These are phyloP conservation scores for Daldinia childiae DNA, from an alignment of 495 filamentous ascomycete genomes.

Conservation along the genomic window DNA sequence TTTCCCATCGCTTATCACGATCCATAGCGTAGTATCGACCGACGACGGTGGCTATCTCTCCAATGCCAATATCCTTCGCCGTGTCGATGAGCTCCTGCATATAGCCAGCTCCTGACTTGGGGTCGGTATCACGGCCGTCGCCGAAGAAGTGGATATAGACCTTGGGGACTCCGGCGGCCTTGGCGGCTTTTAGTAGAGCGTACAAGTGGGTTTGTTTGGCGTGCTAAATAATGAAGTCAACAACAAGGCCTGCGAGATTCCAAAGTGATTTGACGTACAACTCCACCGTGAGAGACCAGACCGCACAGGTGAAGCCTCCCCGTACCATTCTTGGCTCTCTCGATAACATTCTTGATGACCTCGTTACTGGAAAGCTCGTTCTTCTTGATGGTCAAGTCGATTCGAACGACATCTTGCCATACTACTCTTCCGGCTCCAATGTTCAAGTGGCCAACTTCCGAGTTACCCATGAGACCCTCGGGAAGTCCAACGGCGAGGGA, in stretches of 20 bases:
- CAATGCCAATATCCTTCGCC: conserved; percentile 82
- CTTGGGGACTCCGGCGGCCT: conserved; percentile 83
- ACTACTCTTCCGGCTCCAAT: conserved; percentile 98
- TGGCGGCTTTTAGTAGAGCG: conserved; percentile 85
- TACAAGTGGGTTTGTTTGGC: conserved; percentile 93
- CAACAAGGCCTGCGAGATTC: background rate
- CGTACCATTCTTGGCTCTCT: conserved; percentile 84
- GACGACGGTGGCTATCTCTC: conserved; percentile 91
- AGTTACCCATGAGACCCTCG: conserved; percentile 98
- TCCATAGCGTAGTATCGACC: conserved; percentile 99
- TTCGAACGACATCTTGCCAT: conserved; percentile 99
- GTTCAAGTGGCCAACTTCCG: conserved; percentile 97
- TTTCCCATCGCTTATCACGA: conserved; percentile 98
- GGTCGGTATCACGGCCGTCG: conserved; percentile 96
- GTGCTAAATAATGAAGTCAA: conserved; percentile 63
- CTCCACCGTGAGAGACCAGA: conserved; percentile 92
- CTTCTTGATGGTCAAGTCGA: conserved; percentile 94
- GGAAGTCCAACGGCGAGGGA: conserved; percentile 95
- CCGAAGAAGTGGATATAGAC: conserved; percentile 99
- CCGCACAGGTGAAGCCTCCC: conserved; percentile 92
- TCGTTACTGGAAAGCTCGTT: conserved; percentile 79
- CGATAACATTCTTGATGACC: conserved; percentile 79
- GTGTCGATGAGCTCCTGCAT: conserved; percentile 83
- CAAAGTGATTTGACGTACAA: conserved; percentile 59
- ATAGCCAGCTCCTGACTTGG: conserved; percentile 86